phyloP scores from a whole-genome alignment of 306 rosid species.

The Delonix regia region DNA sequence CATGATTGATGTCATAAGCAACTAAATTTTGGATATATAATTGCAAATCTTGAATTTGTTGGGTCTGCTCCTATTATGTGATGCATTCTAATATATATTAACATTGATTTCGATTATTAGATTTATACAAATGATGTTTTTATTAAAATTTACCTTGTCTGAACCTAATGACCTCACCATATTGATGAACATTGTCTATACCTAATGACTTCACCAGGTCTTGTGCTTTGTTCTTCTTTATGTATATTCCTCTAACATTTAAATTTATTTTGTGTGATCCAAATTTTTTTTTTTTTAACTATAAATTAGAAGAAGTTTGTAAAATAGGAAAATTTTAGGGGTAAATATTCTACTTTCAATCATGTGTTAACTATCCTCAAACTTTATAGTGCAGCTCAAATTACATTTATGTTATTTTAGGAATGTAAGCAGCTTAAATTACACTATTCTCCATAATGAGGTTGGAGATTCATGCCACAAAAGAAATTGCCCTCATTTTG shows the following conservation, averaged over 20 bases:
- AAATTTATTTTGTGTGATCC: too few relatives aligned
- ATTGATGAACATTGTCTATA: too few relatives aligned
- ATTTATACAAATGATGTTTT: neutral
- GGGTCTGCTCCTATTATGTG: constrained; percentile 2
- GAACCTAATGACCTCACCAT: neutral
- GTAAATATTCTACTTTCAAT: too few relatives aligned
- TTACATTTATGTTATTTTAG: constrained; percentile 84
- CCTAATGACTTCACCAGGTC: too few relatives aligned
- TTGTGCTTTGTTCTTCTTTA: too few relatives aligned
- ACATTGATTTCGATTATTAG: neutral
- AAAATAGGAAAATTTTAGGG: too few relatives aligned
- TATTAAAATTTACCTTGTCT: neutral
- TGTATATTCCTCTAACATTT: too few relatives aligned
- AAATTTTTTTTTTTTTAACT: too few relatives aligned
- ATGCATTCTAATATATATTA: neutral
- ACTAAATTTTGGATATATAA: constrained; percentile 8
- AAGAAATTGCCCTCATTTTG: neutral
- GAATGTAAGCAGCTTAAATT: constrained; percentile 47
- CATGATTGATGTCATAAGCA: constrained; percentile 64
- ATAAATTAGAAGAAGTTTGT: too few relatives aligned
- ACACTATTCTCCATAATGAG: neutral
- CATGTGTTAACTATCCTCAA: too few relatives aligned
- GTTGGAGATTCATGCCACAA: constrained; percentile 11
- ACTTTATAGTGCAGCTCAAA: too few relatives aligned
- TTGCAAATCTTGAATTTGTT: neutral